phyloP scores from a whole-genome alignment of 257 asterid species.

The Buddleja alternifolia region DNA sequence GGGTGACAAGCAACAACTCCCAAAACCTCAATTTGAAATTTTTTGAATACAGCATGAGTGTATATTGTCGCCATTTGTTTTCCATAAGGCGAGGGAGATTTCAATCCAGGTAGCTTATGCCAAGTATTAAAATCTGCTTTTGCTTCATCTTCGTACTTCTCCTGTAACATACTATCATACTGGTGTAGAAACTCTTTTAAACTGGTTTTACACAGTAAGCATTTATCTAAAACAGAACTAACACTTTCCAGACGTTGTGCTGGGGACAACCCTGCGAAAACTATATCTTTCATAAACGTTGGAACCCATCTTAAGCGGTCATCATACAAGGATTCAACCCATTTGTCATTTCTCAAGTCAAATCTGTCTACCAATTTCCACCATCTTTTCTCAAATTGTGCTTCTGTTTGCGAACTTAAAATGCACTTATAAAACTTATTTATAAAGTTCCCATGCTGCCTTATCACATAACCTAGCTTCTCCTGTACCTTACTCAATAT shows the following conservation, averaged over 20 bases:
- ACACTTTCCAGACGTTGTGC: slow-evolving; percentile 38
- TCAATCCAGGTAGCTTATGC: slow-evolving; percentile 43
- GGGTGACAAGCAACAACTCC: slow-evolving; percentile 70
- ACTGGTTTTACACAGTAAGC: slow-evolving; percentile 44
- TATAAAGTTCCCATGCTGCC: slow-evolving; percentile 40
- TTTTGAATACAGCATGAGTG: slow-evolving; percentile 54
- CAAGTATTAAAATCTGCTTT: slow-evolving; percentile 46
- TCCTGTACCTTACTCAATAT: slow-evolving; percentile 48
- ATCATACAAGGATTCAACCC: slow-evolving; percentile 47
- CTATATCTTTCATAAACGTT: slow-evolving; percentile 38
- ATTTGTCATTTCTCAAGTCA: slow-evolving; percentile 44
- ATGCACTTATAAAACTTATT: slow-evolving; percentile 48
- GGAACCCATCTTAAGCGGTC: slow-evolving; percentile 61
- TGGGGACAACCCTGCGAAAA: slow-evolving; percentile 54
- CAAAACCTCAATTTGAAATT: slow-evolving; percentile 61
- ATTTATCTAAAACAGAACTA: slow-evolving; percentile 39
- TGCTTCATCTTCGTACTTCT: slow-evolving; percentile 56
- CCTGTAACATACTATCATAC: slow-evolving; percentile 38
- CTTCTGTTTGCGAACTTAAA: slow-evolving; percentile 48
- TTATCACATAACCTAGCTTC: slow-evolving; percentile 45
- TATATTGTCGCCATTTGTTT: slow-evolving; percentile 53
- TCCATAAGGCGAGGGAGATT: slow-evolving; percentile 60
- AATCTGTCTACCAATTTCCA: slow-evolving; percentile 45
- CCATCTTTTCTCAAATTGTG: slow-evolving; percentile 54
- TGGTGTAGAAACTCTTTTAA: slow-evolving; percentile 47